These are phyloP conservation scores for Singerocomus rubriflavus DNA, from an alignment of 1,284 basidiomycete species.

Conservation along the genomic window DNA sequence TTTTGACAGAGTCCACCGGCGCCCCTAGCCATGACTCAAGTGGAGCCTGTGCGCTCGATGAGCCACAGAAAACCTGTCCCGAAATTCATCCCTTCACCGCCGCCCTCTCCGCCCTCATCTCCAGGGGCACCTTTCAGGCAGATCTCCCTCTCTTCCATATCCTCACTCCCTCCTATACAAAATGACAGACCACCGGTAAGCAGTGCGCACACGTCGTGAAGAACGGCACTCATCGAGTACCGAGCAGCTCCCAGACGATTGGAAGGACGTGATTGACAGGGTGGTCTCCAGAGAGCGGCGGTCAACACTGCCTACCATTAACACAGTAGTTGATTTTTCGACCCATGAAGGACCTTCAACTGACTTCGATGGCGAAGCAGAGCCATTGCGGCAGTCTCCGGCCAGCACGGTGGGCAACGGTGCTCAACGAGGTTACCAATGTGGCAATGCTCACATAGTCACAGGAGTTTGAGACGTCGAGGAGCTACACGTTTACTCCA, in stretches of 20 bases:
- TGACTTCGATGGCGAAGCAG: conserved; percentile 32
- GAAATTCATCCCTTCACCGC: conserved; percentile 58
- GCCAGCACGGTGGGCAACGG: conserved; percentile 34
- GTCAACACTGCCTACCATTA: conserved; percentile 35
- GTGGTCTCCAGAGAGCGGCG: conserved; percentile 34
- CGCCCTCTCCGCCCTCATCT: conserved; percentile 40
- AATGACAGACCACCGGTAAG: conserved; percentile 48
- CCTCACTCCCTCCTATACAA: conserved; percentile 23
- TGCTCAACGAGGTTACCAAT: conserved; percentile 28
- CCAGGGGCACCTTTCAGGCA: conserved; percentile 31
- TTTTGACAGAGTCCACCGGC: conserved; percentile 5
- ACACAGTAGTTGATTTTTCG: conserved; percentile 36
- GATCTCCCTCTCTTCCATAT: conserved; percentile 29
- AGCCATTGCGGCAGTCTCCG: conserved; percentile 36
- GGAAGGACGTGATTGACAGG: conserved; percentile 45
- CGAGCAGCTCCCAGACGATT: conserved; percentile 49
- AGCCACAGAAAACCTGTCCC: conserved; percentile 68
- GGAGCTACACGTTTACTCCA: conserved; percentile 32
- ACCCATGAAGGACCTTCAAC: conserved; percentile 28
- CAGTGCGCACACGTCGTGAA: not conserved
- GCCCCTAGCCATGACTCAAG: conserved; percentile 24
- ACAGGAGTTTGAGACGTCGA: conserved; percentile 34
- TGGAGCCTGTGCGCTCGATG: conserved; percentile 40
- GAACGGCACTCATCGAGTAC: conserved; percentile 10
- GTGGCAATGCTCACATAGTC: conserved; percentile 31